phyloP scores from a whole-genome alignment of 2,329 filamentous ascomycete species.

The Arthroderma sp. region DNA sequence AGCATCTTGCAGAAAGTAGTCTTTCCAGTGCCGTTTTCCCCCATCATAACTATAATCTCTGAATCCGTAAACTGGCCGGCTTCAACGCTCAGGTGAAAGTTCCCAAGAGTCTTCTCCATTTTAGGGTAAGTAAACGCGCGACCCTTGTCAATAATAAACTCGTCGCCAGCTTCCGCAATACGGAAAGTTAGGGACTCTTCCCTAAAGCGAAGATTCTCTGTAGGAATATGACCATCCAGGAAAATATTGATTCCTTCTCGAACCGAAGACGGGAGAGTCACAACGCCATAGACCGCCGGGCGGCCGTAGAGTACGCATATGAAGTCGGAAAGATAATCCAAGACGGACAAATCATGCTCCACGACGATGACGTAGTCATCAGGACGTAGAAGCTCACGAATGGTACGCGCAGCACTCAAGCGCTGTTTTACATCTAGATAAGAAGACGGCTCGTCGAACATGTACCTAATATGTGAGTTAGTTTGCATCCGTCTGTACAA shows the following conservation, averaged over 20 bases:
- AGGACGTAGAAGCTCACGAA: constrained; percentile 74
- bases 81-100: constrained; percentile 74
- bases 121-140: constrained; percentile 75
- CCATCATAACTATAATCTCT: constrained; percentile 99
- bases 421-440: constrained; percentile 99
- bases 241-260: constrained; percentile 99
- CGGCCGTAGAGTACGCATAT: constrained; percentile 94
- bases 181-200: constrained; percentile 95
- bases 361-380: constrained; percentile 97
- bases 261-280: constrained; percentile 87
- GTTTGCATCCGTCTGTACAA: background rate
- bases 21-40: constrained; percentile 98
- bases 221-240: constrained; percentile 93
- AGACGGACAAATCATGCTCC: constrained; percentile 95
- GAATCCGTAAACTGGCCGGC: constrained; percentile 86
- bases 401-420: constrained; percentile 80
- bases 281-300: constrained; percentile 93
- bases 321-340: constrained; percentile 97
- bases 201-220: constrained; percentile 95
- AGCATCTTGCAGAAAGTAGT: constrained; percentile 97
- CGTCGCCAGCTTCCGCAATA: constrained; percentile 77
- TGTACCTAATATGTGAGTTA: constrained; percentile 48
- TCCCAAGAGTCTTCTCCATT: constrained; percentile 87
- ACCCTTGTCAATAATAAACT: constrained; percentile 70
- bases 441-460: constrained; percentile 99